Evolutionary conservation across 495 filamentous ascomycete genomes (phyloP).

Genomic region (Diplogelasinospora grovesii): DNA sequence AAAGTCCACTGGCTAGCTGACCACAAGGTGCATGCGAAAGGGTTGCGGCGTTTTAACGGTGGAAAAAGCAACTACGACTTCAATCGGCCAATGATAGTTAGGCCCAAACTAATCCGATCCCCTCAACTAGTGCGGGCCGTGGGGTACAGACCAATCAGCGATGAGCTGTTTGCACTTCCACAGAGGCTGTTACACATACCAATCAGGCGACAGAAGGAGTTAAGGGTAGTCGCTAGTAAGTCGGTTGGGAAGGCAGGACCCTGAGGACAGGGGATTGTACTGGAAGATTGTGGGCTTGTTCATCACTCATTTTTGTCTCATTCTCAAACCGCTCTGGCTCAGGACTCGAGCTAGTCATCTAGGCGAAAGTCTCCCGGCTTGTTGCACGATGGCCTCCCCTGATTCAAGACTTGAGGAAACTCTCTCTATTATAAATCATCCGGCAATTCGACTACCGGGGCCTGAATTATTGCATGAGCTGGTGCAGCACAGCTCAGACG

Average conservation of each 20-base stretch:
- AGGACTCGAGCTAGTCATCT: no score
- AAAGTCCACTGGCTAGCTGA: no score
- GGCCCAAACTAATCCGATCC: constrained; percentile 15
- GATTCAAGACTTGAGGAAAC: neutral
- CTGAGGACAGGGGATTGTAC: no score
- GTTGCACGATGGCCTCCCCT: no score
- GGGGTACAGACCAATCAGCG: constrained; percentile 13
- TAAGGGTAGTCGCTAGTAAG: no score
- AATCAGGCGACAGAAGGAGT: neutral
- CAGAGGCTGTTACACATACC: neutral
- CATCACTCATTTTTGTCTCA: no score
- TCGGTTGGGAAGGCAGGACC: no score
- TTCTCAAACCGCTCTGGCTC: no score
- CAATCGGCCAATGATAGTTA: constrained; percentile 12
- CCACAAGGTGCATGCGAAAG: no score
- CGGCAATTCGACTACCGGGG: constrained; percentile 46
- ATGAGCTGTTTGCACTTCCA: constrained; percentile 5
- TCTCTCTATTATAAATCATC: constrained; percentile 56
- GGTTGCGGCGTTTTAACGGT: no score
- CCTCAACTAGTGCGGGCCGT: constrained; percentile 8
- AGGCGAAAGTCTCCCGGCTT: no score
- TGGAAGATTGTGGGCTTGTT: no score
- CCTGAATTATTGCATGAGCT: constrained; percentile 59
- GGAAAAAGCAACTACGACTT: neutral
- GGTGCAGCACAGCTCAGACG: constrained; percentile 22